Percentiles rank a stretch among this genome's conserved stretches.
phyloP scores from a whole-genome alignment of 495 filamentous ascomycete genomes.

The Talaromyces adpressus region DNA sequence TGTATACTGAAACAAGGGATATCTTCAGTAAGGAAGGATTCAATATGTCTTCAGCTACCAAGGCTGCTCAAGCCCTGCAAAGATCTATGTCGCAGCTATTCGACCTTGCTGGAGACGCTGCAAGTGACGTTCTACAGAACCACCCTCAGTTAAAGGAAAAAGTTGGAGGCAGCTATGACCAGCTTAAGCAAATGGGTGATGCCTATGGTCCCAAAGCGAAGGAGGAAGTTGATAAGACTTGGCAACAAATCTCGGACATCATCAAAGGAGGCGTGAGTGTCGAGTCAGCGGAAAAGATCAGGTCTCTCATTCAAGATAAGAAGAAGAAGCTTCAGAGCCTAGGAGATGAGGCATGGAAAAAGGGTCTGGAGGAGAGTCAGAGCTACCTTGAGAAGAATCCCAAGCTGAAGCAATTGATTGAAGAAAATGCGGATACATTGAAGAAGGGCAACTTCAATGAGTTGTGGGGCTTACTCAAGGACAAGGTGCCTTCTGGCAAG shows the following conservation, averaged over 20 bases:
- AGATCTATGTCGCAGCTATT: conserved; percentile 43
- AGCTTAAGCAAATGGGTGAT: conserved; percentile 57
- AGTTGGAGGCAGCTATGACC: conserved; percentile 52
- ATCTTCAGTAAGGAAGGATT: not conserved
- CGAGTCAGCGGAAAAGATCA: conserved; percentile 43
- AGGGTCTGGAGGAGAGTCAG: conserved; percentile 53
- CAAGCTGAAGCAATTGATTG: conserved; percentile 54
- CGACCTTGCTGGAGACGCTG: conserved; percentile 47
- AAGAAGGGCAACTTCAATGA: conserved; percentile 52
- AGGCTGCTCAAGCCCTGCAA: conserved; percentile 46
- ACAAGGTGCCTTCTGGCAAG: conserved; percentile 47
- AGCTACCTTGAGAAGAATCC: conserved; percentile 61
- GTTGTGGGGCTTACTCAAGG: conserved; percentile 46
- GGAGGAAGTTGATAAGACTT: conserved; percentile 61
- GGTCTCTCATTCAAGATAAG: conserved; percentile 58
- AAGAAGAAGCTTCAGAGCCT: conserved; percentile 50
- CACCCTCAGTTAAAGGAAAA: conserved; percentile 62
- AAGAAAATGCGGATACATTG: conserved; percentile 51
- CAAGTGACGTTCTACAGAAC: conserved; percentile 52
- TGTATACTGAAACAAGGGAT: conserved; percentile 49
- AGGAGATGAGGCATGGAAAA: conserved; percentile 57
- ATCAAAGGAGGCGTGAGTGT: conserved; percentile 44
- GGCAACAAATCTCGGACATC: conserved; percentile 50
- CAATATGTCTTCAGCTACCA: conserved; percentile 26
- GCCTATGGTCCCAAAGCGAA: conserved; percentile 60